phyloP scores from a whole-genome alignment of 169 alveolate species.

The Babesia microti region DNA sequence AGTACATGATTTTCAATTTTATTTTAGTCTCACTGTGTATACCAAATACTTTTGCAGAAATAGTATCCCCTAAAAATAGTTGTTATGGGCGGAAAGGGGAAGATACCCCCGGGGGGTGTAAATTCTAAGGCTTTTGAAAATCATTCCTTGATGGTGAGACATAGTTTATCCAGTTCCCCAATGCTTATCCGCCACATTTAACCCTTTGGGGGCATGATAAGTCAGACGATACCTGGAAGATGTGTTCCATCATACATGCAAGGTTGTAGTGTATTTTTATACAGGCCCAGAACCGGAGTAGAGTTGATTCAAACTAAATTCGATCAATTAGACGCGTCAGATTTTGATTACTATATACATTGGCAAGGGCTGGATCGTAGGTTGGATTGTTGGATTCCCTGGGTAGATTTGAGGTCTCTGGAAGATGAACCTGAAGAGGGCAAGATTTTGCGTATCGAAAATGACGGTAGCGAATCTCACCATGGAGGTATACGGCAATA shows the following conservation, averaged over 20 bases:
- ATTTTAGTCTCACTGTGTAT: not conserved
- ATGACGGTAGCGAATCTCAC: conserved; percentile 52
- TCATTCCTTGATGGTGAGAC: too few relatives aligned
- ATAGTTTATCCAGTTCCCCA: conserved; percentile 60
- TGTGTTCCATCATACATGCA: conserved; percentile 56
- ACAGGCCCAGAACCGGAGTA: conserved; percentile 5
- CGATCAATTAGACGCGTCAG: conserved; percentile 18
- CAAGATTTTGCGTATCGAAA: conserved; percentile 37
- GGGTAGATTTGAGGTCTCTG: conserved; percentile 60
- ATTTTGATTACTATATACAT: conserved; percentile 77
- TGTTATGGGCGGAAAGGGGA: conserved; percentile 1
- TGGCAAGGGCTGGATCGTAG: conserved; percentile 76
- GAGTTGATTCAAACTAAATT: conserved; percentile 7
- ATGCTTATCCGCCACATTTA: conserved; percentile 55
- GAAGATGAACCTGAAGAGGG: conserved; percentile 65
- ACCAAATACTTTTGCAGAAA: too few relatives aligned
- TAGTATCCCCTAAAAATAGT: too few relatives aligned
- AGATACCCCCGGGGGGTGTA: not conserved
- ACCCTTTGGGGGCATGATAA: conserved; percentile 59
- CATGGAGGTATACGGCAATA: conserved; percentile 52
- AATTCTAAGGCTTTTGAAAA: too few relatives aligned
- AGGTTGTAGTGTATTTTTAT: conserved; percentile 39
- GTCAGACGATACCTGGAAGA: conserved; percentile 46
- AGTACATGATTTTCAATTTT: not conserved
- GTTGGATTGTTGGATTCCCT: conserved; percentile 75